phyloP scores from a whole-genome alignment of 2,329 filamentous ascomycete genomes.

The Nemania bipapillata region DNA sequence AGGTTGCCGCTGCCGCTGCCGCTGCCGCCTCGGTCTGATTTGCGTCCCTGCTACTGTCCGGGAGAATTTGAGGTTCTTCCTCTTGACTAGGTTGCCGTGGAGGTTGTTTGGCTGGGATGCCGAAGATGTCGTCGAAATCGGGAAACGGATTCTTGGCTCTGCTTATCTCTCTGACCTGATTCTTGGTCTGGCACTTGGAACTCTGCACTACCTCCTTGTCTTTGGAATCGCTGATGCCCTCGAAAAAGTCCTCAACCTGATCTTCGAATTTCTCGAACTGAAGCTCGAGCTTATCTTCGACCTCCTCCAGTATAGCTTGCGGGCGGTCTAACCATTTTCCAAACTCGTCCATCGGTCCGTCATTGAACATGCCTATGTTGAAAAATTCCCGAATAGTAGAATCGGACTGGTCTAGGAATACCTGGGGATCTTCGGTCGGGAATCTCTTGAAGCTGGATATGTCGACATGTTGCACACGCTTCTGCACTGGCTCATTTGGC shows the following conservation, averaged over 20 bases:
- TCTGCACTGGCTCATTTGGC: slow-evolving; percentile 33
- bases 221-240: slow-evolving; percentile 13
- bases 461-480: slow-evolving; percentile 42
- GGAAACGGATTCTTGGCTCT: background rate
- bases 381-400: slow-evolving; percentile 37
- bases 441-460: slow-evolving; percentile 47
- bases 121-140: slow-evolving; percentile 8
- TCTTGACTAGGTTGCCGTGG: background rate
- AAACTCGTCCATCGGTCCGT: slow-evolving; percentile 31
- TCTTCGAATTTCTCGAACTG: slow-evolving; percentile 20
- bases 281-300: slow-evolving; percentile 31
- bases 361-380: slow-evolving; percentile 36
- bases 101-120: background rate
- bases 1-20: slow-evolving; percentile 39
- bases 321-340: slow-evolving; percentile 37
- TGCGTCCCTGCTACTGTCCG: slow-evolving; percentile 11
- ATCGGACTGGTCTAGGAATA: slow-evolving; percentile 42
- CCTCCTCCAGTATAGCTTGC: slow-evolving; percentile 16
- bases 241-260: background rate
- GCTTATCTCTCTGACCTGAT: background rate
- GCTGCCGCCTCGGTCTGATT: no score
- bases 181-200: background rate
- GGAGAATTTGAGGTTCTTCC: background rate
- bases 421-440: slow-evolving; percentile 46
- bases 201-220: background rate